Evolutionary conservation across 225 moss, liverwort and hornwort genomes (phyloP).

Genomic region (Bryum argenteum): DNA sequence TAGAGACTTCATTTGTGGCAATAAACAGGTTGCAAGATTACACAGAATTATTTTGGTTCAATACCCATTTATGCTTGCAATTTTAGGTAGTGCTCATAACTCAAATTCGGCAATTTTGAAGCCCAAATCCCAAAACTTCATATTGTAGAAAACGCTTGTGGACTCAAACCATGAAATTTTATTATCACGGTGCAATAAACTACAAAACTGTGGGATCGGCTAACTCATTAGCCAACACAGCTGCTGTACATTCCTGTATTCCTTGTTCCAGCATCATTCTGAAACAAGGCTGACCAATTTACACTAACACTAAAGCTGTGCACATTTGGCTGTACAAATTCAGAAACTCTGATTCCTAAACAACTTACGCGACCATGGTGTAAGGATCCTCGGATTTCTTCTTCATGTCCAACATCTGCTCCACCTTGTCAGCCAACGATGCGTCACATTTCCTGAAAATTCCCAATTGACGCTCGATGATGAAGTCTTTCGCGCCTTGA

Average conservation of each 20-base stretch:
- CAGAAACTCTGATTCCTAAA: background rate
- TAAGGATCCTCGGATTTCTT: slow-evolving; percentile 66
- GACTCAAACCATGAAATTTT: background rate
- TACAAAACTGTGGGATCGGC: slow-evolving; percentile 33
- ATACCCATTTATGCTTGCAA: too few relatives aligned
- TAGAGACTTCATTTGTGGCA: too few relatives aligned
- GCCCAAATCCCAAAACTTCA: too few relatives aligned
- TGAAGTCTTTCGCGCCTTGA: slow-evolving; percentile 59
- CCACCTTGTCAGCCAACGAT: slow-evolving; percentile 51
- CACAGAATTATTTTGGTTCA: too few relatives aligned
- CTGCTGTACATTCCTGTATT: background rate
- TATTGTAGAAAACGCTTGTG: background rate
- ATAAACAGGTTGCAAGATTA: too few relatives aligned
- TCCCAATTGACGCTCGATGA: slow-evolving; percentile 74
- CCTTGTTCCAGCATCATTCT: background rate
- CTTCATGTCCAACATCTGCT: slow-evolving; percentile 58
- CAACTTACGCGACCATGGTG: slow-evolving; percentile 76
- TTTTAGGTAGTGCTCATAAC: too few relatives aligned
- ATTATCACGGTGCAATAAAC: background rate
- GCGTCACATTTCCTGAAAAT: slow-evolving; percentile 67
- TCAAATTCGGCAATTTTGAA: too few relatives aligned
- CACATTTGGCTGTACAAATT: background rate
- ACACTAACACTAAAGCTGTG: background rate
- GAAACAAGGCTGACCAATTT: background rate
- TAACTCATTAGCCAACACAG: background rate